Base-by-base conservation (phyloP, 169 alveolate genomes). In the Cryptosporidium meleagridis region DNA sequence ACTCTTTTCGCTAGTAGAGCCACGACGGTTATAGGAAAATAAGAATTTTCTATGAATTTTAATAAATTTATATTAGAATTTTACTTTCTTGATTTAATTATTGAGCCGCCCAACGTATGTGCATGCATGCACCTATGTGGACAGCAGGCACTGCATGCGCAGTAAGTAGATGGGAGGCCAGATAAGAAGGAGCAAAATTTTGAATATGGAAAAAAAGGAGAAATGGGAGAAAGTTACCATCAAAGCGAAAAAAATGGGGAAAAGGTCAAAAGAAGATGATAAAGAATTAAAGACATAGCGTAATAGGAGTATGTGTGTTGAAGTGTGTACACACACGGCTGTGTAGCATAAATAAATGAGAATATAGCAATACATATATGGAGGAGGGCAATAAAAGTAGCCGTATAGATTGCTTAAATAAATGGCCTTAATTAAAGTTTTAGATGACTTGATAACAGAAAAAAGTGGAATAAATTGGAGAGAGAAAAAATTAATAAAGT, bases 241-340 rank as follows among this genome's bases (percentile, higher is more conserved):
- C 29, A 31, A 8, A 21, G 33, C 18, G 31, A 9, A 31, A 16
- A 65, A 65, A n/a, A 65, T 5, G 3, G n/a, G 4, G 72, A 1
- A 35, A 9, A 37, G 33, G 23, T 31, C 31, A 4, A 65, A 65
- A 65, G 1, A n/a, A 10, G 26, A 59, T 59, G 31, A 59, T 33
- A 31, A 65, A 37, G 9, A n/a, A 35, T 65, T 31, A 35, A 29
- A 65, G 72, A 65, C 72, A 37, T 8, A 37, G 72, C 72, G 72
- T 65, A 65, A 12, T 2, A 65, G 48, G 48, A 29, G 41, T 23
- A 29, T 73, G 86, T 73, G 86, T 73, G 86, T 73, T 73, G 52
- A 73, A 53, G 86, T 73, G 86, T 73, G 86, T 73, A 73, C 86
- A 73, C 86, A 73, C 86, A 37, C 44, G 48, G 71, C 33, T 65